Evolutionary conservation across 805 yeast species (phyloP).

Genomic region (Yarrowia hollandica): DNA sequence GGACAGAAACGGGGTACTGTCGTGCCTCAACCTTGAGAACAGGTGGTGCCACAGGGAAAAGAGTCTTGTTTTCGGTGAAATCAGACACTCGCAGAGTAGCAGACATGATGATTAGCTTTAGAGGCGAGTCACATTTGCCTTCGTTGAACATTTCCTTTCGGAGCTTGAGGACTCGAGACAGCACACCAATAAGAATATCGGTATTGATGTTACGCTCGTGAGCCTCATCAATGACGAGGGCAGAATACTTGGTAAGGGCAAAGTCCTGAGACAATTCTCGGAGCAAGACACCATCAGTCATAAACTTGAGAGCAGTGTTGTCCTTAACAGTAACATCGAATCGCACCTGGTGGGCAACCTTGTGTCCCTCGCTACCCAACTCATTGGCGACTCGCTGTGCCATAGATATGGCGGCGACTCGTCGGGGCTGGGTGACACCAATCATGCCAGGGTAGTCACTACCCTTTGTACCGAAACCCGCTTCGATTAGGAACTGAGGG

Average conservation of each 20-base stretch:
- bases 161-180: slow-evolving; percentile 78
- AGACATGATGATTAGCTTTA: slow-evolving; percentile 91
- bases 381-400: slow-evolving; percentile 84
- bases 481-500: slow-evolving; percentile 91
- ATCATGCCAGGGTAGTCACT: slow-evolving; percentile 85
- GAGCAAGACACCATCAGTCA: slow-evolving; percentile 95
- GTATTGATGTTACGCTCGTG: slow-evolving; percentile 96
- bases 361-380: slow-evolving; percentile 64
- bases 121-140: slow-evolving; percentile 52
- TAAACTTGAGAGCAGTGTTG: slow-evolving; percentile 72
- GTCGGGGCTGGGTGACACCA: slow-evolving; percentile 90
- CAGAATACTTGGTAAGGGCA: slow-evolving; percentile 75
- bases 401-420: slow-evolving; percentile 84
- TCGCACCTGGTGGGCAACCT: slow-evolving; percentile 84
- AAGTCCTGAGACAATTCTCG: slow-evolving; percentile 93
- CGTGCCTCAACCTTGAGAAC: slow-evolving; percentile 86
- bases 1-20: slow-evolving; percentile 90
- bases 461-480: slow-evolving; percentile 74
- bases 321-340: slow-evolving; percentile 71
- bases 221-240: slow-evolving; percentile 92
- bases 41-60: slow-evolving; percentile 79
- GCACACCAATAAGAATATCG: slow-evolving; percentile 91
- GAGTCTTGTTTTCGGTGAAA: slow-evolving; percentile 73
- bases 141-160: slow-evolving; percentile 50
- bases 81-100: slow-evolving; percentile 94